Conservation (phyloP, 805 yeast species). For the Myxozyma udenii region DNA sequence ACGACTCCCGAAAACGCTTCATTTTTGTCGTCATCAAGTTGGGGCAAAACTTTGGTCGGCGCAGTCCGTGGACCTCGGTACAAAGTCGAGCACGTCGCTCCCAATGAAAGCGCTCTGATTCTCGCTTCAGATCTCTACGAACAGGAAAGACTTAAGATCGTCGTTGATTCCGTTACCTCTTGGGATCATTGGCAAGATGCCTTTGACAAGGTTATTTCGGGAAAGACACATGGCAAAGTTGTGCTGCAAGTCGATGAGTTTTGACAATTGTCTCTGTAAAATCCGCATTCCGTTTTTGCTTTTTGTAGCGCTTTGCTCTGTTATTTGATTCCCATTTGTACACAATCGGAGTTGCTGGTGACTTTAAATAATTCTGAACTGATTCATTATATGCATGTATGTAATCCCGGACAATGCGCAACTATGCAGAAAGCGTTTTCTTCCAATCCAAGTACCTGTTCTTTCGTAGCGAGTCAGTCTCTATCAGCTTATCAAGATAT, state of each 20-base stretch:
- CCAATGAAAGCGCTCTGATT: slow-evolving; percentile 40
- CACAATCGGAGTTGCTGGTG: not conserved
- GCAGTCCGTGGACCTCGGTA: slow-evolving; percentile 36
- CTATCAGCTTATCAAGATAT: slow-evolving; percentile 45
- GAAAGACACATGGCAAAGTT: slow-evolving; percentile 64
- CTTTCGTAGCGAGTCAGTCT: slow-evolving; percentile 62
- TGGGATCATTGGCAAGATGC: slow-evolving; percentile 54
- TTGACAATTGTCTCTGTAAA: not conserved
- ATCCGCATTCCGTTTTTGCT: no score
- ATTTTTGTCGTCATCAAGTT: slow-evolving; percentile 4
- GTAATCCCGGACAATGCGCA: no score
- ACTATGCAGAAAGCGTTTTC: not conserved
- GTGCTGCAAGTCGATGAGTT: slow-evolving; percentile 42
- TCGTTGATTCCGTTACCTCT: slow-evolving; percentile 53
- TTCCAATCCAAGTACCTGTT: slow-evolving; percentile 48
- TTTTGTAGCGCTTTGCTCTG: not conserved
- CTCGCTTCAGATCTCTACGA: slow-evolving; percentile 48
- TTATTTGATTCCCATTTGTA: not conserved
- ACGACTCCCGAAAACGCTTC: slow-evolving; percentile 37
- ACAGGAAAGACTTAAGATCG: slow-evolving; percentile 45
- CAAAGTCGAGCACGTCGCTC: slow-evolving; percentile 16
- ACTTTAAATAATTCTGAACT: no score
- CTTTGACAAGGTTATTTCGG: slow-evolving; percentile 45
- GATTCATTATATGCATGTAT: no score
- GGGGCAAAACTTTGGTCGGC: slow-evolving; percentile 35